Evolutionary conservation across 2,329 filamentous ascomycete species (phyloP).

Genomic region (Diaporthe vaccinii): DNA sequence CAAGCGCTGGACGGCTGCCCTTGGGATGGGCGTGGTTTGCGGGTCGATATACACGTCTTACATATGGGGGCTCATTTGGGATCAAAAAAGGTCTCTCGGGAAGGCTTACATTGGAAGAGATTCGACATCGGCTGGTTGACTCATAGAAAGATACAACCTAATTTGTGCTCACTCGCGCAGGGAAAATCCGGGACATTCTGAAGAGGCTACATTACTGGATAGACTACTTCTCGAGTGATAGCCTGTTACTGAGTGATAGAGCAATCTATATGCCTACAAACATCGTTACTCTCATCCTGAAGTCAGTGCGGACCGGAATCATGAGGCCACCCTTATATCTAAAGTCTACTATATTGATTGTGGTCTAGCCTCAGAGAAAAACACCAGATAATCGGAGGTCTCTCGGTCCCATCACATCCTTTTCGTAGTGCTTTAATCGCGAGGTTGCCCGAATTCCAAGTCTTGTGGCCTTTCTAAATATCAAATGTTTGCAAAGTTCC

Average conservation of each 20-base stretch:
- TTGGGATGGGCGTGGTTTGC: background rate
- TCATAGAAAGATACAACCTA: background rate
- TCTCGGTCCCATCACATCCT: background rate
- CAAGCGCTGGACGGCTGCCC: constrained; percentile 25
- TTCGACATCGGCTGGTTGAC: background rate
- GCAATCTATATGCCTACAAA: background rate
- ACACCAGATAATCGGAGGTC: background rate
- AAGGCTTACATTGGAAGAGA: background rate
- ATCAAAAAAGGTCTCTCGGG: background rate
- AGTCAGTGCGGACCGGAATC: background rate
- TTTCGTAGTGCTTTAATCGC: no score
- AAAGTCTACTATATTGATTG: no score
- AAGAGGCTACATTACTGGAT: background rate
- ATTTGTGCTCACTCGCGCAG: background rate
- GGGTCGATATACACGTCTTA: background rate
- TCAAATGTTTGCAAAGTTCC: background rate
- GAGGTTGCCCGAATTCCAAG: no score
- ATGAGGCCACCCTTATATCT: background rate
- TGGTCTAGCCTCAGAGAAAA: background rate
- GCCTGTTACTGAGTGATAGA: background rate
- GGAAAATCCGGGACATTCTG: no score
- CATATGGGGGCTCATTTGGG: background rate
- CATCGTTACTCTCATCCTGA: background rate
- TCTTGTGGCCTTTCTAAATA: no score
- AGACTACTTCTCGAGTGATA: background rate